These are phyloP conservation scores for Trypanosoma grayi DNA, from an alignment of 208 protist species.

Conservation along the genomic window DNA sequence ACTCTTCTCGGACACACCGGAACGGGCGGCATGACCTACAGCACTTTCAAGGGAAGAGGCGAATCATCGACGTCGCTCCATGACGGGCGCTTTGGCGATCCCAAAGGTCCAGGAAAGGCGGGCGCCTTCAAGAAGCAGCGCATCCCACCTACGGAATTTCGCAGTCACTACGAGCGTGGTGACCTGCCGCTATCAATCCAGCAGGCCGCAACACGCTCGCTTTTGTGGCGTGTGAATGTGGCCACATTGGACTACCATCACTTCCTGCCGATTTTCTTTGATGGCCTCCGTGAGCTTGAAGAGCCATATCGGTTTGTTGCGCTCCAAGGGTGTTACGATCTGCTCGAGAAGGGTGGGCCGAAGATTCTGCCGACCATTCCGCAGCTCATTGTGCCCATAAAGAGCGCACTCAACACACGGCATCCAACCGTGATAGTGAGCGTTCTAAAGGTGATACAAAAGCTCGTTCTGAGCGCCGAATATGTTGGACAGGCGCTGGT, in stretches of 20 bases:
- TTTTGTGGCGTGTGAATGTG: constrained; percentile 97
- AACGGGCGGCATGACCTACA: constrained; percentile 78
- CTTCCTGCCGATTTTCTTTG: constrained; percentile 99
- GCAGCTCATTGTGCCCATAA: constrained; percentile 98
- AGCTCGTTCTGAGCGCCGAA: constrained; percentile 94
- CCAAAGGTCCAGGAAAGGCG: constrained; percentile 61
- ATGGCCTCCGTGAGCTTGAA: constrained; percentile 96
- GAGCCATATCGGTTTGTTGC: constrained; percentile 97
- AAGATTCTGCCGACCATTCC: constrained; percentile 98
- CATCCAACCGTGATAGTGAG: constrained; percentile 95
- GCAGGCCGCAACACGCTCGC: constrained; percentile 90
- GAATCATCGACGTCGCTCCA: constrained; percentile 34
- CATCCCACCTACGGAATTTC: constrained; percentile 94
- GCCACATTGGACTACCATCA: constrained; percentile 98
- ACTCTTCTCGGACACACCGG: constrained; percentile 77
- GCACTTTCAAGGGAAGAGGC: constrained; percentile 69
- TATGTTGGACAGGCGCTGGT: constrained; percentile 97
- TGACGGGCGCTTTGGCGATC: constrained; percentile 77
- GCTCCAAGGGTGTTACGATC: constrained; percentile 91
- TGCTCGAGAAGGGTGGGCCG: constrained; percentile 91
- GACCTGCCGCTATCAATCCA: constrained; percentile 97
- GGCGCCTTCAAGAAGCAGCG: constrained; percentile 66
- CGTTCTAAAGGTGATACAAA: constrained; percentile 96
- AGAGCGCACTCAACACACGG: constrained; percentile 97
- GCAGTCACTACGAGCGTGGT: constrained; percentile 97